Conservation (phyloP, 305 asterid genomes). For the Fraxinus angustifolia region DNA sequence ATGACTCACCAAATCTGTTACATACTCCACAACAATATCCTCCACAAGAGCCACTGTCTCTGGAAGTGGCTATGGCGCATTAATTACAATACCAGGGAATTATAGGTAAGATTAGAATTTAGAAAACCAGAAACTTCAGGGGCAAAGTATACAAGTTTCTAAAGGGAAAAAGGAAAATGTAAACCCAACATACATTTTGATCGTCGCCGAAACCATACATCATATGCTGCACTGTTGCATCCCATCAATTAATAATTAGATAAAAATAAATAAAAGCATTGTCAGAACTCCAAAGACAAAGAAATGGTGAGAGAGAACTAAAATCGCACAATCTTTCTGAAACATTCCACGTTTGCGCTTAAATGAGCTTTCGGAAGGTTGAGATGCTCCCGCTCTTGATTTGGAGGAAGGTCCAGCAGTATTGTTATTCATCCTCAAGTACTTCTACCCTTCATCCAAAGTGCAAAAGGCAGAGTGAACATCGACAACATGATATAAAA, state of each 20-base stretch:
- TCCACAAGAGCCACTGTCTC: constrained; percentile 89
- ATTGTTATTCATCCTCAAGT: constrained; percentile 56
- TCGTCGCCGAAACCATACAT: constrained; percentile 96
- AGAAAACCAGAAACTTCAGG: neutral
- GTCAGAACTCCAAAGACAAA: neutral
- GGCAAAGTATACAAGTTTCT: constrained; percentile 2
- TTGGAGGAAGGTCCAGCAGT: constrained; percentile 61
- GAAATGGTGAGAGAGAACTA: constrained; percentile 1
- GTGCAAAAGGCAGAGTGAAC: neutral
- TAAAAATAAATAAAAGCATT: neutral
- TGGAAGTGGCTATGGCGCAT: constrained; percentile 68
- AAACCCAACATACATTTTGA: constrained; percentile 48
- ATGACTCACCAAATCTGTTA: constrained; percentile 68
- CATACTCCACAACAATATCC: constrained; percentile 93
- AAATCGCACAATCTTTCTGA: constrained; percentile 81
- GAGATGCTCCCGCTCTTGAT: constrained; percentile 59
- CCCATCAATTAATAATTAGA: constrained; percentile 21
- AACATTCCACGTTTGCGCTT: constrained; percentile 94
- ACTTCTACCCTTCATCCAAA: constrained; percentile 14
- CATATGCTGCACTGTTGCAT: constrained; percentile 82
- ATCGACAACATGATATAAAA: neutral
- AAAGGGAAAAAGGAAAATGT: constrained; percentile 12
- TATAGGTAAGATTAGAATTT: neutral
- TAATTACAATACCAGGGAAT: constrained; percentile 15
- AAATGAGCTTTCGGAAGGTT: constrained; percentile 60